Evolutionary conservation across 805 yeast species (phyloP), one percentile per base, ranked within the genome.

Genomic region (Starmerella lactis-condensi): DNA sequence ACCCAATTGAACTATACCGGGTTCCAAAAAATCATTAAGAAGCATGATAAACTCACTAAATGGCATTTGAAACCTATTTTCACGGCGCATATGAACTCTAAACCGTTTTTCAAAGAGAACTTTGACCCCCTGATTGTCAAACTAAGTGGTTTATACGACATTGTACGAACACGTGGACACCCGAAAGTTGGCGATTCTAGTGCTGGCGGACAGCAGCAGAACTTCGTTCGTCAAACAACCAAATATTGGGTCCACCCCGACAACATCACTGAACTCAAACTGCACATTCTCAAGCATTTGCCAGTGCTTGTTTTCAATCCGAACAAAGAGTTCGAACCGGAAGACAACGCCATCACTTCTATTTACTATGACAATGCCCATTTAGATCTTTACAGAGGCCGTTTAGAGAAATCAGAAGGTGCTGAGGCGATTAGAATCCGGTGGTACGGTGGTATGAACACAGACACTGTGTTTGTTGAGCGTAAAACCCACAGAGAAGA

Each of bases 221-320:
- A 89, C 60, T 89, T 89, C 48, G 96, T 89, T 28, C 75, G 98
- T 57, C 98, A 89, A 58, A 89, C 98, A 14, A 89, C 98, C 6
- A 89, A 89, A 52, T 89, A 89, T 58, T 89, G 99, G 99, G 96
- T 89, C 20, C 98, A 89, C 50, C 94, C 95, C 2, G 96, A 89
- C 56, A 85, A 89, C 54, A 82, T 89, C 52, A 89, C 96, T 11
- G 96, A 89, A 60, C 67, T 89, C 54, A 89, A 89, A 60, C 68
- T 89, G 50, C 75, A 81, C 41, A 74, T 89, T 41, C 64, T 89
- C 51, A 85, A 89, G 58, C 96, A 89, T 59, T 64, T 89, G 45
- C 99, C 99, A 2, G 98, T 89, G 12, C 65, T 89, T 43, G 99
- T 89, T 15, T 89, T 89, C 67, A 89, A 89, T 51, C 72, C 95